Percentiles rank a stretch among this genome's conserved stretches.
Evolutionary conservation across 257 asterid genomes (phyloP).

Genomic region (Asclepias syriaca): DNA sequence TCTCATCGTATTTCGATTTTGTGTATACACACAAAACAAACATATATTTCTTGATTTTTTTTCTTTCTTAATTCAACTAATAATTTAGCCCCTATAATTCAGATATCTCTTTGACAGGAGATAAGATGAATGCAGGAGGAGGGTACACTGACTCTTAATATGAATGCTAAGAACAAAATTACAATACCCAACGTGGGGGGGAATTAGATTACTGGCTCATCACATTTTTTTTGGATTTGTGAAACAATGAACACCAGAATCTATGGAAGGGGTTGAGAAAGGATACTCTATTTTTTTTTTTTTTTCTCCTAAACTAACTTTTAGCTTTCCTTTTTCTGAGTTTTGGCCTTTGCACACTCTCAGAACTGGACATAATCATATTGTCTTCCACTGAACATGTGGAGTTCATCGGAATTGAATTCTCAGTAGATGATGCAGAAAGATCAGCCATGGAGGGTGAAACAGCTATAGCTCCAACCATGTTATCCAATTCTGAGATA

Average conservation of each 20-base stretch:
- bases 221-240: neutral
- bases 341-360: slow-evolving; percentile 10
- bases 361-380: neutral
- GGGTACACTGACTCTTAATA: no score
- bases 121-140: no score
- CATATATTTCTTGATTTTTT: no score
- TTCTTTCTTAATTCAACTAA: no score
- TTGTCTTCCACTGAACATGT: slow-evolving; percentile 13
- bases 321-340: slow-evolving; percentile 25
- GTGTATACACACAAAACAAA: no score
- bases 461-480: slow-evolving; percentile 27
- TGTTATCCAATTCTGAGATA: slow-evolving; percentile 32
- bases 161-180: neutral
- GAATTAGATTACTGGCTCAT: neutral
- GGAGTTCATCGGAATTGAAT: slow-evolving; percentile 21
- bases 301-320: slow-evolving; percentile 1
- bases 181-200: neutral
- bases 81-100: no score
- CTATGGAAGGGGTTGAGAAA: neutral
- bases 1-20: no score
- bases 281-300: neutral
- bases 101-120: no score
- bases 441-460: slow-evolving; percentile 26
- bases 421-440: slow-evolving; percentile 18
- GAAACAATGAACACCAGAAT: neutral